phyloP scores from a whole-genome alignment of 257 asterid genomes.

The Scutellaria baicalensis region DNA sequence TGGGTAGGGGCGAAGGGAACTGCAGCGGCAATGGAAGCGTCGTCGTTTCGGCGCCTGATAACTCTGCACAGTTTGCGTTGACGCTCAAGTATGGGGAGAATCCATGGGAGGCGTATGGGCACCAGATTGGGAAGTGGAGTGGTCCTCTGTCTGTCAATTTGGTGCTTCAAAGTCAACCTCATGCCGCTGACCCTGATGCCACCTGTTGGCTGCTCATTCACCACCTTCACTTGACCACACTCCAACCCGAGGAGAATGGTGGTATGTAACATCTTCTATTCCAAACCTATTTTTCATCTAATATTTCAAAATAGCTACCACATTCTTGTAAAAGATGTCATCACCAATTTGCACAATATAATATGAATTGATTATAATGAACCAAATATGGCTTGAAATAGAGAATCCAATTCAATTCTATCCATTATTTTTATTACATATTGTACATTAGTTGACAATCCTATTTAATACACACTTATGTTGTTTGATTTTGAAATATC shows the following conservation, averaged over 20 bases:
- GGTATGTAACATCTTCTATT: no score
- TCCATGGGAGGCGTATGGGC: conserved; percentile 47
- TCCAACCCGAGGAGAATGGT: conserved; percentile 21
- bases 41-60: conserved; percentile 51
- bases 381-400: no score
- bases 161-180: conserved; percentile 37
- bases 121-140: conserved; percentile 46
- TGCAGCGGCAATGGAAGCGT: conserved; percentile 49
- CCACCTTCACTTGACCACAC: conserved; percentile 23
- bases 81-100: conserved; percentile 26
- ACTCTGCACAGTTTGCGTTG: conserved; percentile 31
- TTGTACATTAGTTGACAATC: no score
- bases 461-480: no score
- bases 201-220: conserved; percentile 63
- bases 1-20: conserved; percentile 25
- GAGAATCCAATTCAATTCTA: no score
- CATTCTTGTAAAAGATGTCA: no score
- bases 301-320: no score
- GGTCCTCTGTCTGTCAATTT: conserved; percentile 39
- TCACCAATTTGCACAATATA: no score
- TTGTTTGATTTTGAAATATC: no score
- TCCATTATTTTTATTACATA: no score
- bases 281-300: no score
- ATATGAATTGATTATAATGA: no score
- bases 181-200: conserved; percentile 33